Base-by-base conservation (phyloP, 306 rosid species). In the Carpinus viminea region DNA sequence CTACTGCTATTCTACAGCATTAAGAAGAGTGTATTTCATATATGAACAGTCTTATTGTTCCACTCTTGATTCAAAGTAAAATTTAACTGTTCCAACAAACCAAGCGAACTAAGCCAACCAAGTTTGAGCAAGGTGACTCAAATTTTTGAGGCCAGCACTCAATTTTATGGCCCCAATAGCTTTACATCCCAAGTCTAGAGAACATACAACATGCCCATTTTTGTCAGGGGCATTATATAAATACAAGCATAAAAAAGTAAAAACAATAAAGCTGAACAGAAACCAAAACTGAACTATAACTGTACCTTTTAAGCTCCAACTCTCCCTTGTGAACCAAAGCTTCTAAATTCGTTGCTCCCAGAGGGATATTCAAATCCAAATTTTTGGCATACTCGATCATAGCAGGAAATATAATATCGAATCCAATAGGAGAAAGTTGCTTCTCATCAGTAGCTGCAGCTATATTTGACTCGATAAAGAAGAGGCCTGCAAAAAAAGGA, bases 381-480 rank as follows among this genome's bases (percentile, higher is more conserved):
- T 48, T 73, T 82, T 68, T 80, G 45, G 95, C 93, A 83, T 61
- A 26, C 60, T 88, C 90, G 75, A 94, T 73, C 91, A 91, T 76
- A 11, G 86, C 74, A 65, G 95, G 95, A 77, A 94, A 92, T 18
- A 91, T 81, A 46, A 94, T 76, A 74, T 87, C 85, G 80, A 92
- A 94, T 72, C 95, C 98, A 61, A 92, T 79, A 20, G 97, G 97
- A 81, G 84, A 85, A 55, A 50, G 83, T 64, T 87, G 95, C 74
- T 86, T 90, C 77, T 84, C 90, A 57, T 94, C 92, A 56, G 77
- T 46, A 72, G 89, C 88, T 65, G 88, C 90, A 75, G 89, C 82
- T 56, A 92, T 66, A 80, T 92, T 91, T 56, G 91, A 86, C 71
- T 91, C 83, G 3, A 94, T 82, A 80, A 92, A 94, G 80, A 78